Conservation (phyloP, 2,329 filamentous ascomycete genomes). For the Aspergillus pseudoterreus region DNA sequence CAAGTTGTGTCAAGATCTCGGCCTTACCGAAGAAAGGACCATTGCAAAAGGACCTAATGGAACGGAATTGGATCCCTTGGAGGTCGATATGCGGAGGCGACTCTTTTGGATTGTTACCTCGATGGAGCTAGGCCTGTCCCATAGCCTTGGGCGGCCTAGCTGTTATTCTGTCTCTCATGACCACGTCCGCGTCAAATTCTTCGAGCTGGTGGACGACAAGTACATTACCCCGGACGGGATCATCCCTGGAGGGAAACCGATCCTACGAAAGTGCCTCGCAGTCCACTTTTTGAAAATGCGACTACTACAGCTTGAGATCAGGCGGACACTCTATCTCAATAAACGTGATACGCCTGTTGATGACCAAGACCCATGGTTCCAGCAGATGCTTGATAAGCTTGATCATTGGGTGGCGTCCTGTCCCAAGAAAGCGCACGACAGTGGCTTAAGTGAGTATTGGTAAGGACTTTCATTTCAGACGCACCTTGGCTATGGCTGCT, state of each 20-base stretch:
- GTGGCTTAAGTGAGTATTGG: constrained; percentile 76
- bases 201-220: constrained; percentile 74
- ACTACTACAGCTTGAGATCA: constrained; percentile 80
- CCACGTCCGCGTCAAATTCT: constrained; percentile 80
- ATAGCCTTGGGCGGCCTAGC: constrained; percentile 81
- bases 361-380: constrained; percentile 84
- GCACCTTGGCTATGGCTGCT: background rate
- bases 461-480: constrained; percentile 43
- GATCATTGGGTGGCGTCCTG: constrained; percentile 73
- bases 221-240: constrained; percentile 78
- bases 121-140: constrained; percentile 84
- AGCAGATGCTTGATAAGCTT: constrained; percentile 72
- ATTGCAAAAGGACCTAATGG: constrained; percentile 63
- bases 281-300: constrained; percentile 95
- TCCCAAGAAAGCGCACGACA: constrained; percentile 66
- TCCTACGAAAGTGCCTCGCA: constrained; percentile 79
- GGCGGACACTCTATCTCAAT: constrained; percentile 79
- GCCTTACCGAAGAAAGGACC: constrained; percentile 83
- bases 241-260: constrained; percentile 62
- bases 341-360: constrained; percentile 72
- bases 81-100: constrained; percentile 84
- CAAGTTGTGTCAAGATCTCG: constrained; percentile 82
- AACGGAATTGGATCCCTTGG: constrained; percentile 63
- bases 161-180: constrained; percentile 80
- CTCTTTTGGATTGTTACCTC: constrained; percentile 83